phyloP scores from a whole-genome alignment of 768 basidiomycete genomes.

The Harrya chromipes region DNA sequence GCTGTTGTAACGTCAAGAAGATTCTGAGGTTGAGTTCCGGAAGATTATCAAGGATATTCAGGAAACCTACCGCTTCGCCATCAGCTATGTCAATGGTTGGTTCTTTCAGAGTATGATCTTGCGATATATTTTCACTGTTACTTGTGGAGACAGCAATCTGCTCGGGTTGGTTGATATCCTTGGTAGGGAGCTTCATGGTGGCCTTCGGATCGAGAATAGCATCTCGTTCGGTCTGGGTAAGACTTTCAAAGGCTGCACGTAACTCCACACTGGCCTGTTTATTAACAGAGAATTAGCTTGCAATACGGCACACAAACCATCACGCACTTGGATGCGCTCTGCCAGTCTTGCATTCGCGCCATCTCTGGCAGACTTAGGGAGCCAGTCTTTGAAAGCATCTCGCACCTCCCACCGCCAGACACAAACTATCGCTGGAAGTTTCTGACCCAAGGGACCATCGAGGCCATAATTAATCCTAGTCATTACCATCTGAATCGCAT shows the following conservation, averaged over 20 bases:
- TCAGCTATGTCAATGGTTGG: constrained; percentile 35
- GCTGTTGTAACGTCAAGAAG: constrained; percentile 5
- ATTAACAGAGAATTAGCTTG: constrained; percentile 3
- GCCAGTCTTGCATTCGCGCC: constrained; percentile 56
- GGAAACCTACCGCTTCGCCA: constrained; percentile 36
- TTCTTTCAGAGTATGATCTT: constrained; percentile 30
- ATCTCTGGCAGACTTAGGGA: constrained; percentile 64
- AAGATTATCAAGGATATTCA: not conserved
- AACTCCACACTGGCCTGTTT: constrained; percentile 59
- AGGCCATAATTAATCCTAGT: constrained; percentile 80
- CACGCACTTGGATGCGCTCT: constrained; percentile 63
- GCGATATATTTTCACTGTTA: not conserved
- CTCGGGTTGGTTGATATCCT: constrained; percentile 31
- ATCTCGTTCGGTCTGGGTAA: constrained; percentile 56
- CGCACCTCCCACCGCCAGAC: constrained; percentile 89
- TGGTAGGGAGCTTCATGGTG: constrained; percentile 30
- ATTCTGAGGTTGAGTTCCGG: not conserved
- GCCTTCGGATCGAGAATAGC: constrained; percentile 55
- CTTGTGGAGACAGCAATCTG: constrained; percentile 1
- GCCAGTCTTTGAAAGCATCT: constrained; percentile 51
- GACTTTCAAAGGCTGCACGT: constrained; percentile 48
- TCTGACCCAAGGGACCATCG: constrained; percentile 47
- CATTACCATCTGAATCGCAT: constrained; percentile 60
- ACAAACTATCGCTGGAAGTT: constrained; percentile 58
- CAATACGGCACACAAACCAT: not conserved